Base-by-base conservation (phyloP, 768 basidiomycete genomes). In the Tricholoma furcatifolium region DNA sequence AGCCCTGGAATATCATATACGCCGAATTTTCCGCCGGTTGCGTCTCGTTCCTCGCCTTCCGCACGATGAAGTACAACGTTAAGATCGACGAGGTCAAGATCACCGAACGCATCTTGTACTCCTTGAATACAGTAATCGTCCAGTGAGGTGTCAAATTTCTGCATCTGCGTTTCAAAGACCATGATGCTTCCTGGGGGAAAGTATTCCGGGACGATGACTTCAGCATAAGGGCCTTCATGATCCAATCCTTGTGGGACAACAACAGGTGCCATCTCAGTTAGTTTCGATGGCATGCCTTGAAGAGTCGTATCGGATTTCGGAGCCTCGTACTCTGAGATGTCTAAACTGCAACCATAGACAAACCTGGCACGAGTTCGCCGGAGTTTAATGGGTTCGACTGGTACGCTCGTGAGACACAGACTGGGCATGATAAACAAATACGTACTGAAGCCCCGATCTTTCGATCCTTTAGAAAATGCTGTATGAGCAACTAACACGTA, bases 161-260 rank as follows among this genome's bases (percentile, higher is more conserved):
- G 81, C 45, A 91, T 76, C 58, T 89, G 84, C 0, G 95, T 97
- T 64, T 87, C 83, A 63, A 98, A 98, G 17, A 99, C 61, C 88
- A 98, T 85, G 62, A 98, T 83, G 54, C 91, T 93, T 9, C 96
- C 96, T 0, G 96, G 94, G n/a, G 95, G 94, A 71, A 98, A 99
- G 61, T 76, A 74, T 34, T 93, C 87, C 0, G 97, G 97, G 1
- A 97, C 83, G 17, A 80, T 62, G 54, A 98, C 84, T 65, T 93
- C 90, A 18, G 87, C 81, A 68, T 77, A 91, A 0, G 85, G 79
- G 1, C 87, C 87, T 53, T 84, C 83, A 27, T 60, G 65, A 59
- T 91, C 90, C n/a, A 76, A 66, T 3, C 84, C 82, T 49, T 85
- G 81, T 4, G 78, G 72, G n/a, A 82, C 77, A 2, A 74, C 68